Base-by-base conservation (phyloP, 352 stramenopile species). In the Phytopythium aichiense region DNA sequence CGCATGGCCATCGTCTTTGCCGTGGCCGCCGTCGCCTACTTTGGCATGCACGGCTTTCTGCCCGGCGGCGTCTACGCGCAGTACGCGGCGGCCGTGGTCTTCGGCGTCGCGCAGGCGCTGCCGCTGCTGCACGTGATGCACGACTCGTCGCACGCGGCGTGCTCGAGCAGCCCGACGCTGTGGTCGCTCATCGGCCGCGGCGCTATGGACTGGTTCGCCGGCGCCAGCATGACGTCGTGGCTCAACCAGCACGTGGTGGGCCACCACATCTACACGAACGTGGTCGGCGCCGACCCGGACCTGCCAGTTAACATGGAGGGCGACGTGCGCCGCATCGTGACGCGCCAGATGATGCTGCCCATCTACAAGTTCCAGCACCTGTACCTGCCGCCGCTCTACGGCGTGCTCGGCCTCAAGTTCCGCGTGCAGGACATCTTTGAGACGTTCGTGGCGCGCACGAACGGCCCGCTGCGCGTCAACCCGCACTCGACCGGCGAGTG, bases 261-360 rank as follows among this genome's bases (percentile, higher is more conserved):
- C 53, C 95, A 98, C 76, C 95, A 98, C 79, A 94, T 94, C 61
- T 98, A 97, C 81, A 98, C 95, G 43, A 98, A 98, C 74, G 87
- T 98, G 15, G 76, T 92, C 13, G 88, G 92, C 28, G 87, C 89
- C 5, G 95, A 98, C 74, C 95, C 95, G 7, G 95, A 98, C 67
- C 77, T 98, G 18, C 94, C 96, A 5, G 87, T 92, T 54, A 79
- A 92, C 74, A 89, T 93, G 53, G 70, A 91, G 62, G 87, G 83
- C 66, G 83, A 96, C 56, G 86, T 98, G 68, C 78, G 77, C 37
- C 87, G 90, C 64, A 88, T 96, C 50, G 75, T 97, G 22, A 84
- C 93, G 64, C 91, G 94, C 28, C 85, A 98, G 62, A 71, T 85
- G 76, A 82, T 87, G 62, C 69, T 79, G 33, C 81, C 84, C 56